Conservation (phyloP, 2,329 filamentous ascomycete species). For the Furcasterigmium furcatum region DNA sequence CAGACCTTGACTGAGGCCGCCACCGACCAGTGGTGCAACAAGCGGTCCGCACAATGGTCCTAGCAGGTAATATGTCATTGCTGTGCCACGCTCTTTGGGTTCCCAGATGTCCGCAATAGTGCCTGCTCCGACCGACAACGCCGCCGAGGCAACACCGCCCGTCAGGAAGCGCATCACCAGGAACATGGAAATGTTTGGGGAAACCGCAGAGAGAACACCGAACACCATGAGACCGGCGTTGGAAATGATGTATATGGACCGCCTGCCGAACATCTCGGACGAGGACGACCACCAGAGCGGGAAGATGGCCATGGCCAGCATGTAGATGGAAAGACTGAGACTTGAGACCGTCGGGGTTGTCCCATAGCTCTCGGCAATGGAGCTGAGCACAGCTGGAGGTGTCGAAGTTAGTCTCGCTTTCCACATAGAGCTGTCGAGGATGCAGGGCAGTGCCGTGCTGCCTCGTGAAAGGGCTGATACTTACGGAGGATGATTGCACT, state of each 20-base stretch:
- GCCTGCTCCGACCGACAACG: conserved; percentile 72
- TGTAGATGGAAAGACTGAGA: conserved; percentile 60
- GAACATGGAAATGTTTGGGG: conserved; percentile 63
- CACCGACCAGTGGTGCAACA: not conserved
- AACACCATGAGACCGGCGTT: conserved; percentile 66
- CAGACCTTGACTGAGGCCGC: not conserved
- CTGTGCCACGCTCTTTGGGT: conserved; percentile 4
- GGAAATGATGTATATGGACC: conserved; percentile 67
- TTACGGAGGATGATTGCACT: conserved; percentile 1
- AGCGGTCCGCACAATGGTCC: not conserved
- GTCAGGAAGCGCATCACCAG: conserved; percentile 66
- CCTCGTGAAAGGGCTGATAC: not conserved
- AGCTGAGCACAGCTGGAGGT: not conserved
- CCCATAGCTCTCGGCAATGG: not conserved
- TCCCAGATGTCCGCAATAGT: conserved; percentile 76
- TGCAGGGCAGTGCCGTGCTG: no score
- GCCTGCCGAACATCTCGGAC: conserved; percentile 62
- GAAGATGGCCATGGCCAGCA: conserved; percentile 71
- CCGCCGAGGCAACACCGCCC: conserved; percentile 68
- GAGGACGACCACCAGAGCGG: conserved; percentile 77
- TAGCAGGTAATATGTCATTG: not conserved
- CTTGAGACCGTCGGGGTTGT: not conserved
- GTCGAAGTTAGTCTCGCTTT: not conserved
- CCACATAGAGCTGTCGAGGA: no score
- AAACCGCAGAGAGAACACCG: conserved; percentile 60